Conservation (phyloP, 352 stramenopile species). For the Pythium plurisporium region DNA sequence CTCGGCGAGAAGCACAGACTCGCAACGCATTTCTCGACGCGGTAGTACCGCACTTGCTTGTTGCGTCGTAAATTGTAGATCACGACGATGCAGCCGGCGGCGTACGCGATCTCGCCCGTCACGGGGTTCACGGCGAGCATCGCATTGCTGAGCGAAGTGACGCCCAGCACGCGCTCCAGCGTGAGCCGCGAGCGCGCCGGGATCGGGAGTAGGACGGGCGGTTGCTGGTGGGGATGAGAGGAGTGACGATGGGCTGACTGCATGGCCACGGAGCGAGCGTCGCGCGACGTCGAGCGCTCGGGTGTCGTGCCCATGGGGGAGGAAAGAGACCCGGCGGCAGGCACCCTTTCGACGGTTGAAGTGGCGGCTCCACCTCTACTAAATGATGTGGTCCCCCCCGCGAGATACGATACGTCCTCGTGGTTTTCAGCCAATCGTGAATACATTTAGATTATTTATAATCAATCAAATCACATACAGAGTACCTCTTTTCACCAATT, state of each 20-base stretch:
- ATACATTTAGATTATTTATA: not conserved
- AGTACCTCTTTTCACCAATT: not conserved
- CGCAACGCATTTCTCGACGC: constrained; percentile 79
- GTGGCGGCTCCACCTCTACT: not conserved
- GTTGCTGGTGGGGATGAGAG: not conserved
- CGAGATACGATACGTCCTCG: not conserved
- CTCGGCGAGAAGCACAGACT: constrained; percentile 81
- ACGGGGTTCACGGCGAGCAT: constrained; percentile 72
- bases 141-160: constrained; percentile 70
- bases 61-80: constrained; percentile 84
- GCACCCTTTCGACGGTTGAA: constrained; percentile 12
- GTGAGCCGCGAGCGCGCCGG: constrained; percentile 47
- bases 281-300: not conserved
- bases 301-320: constrained; percentile 15
- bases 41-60: constrained; percentile 88
- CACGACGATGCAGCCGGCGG: constrained; percentile 86
- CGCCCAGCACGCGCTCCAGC: constrained; percentile 74
- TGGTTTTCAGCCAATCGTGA: constrained; percentile 12
- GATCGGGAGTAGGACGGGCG: not conserved
- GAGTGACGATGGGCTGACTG: no score
- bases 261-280: not conserved
- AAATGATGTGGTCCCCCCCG: not conserved
- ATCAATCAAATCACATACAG: not conserved
- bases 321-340: not conserved
- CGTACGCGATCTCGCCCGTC: constrained; percentile 81